Conservation (phyloP, 2,329 filamentous ascomycete genomes). For the Pseudocercospora ulei region DNA sequence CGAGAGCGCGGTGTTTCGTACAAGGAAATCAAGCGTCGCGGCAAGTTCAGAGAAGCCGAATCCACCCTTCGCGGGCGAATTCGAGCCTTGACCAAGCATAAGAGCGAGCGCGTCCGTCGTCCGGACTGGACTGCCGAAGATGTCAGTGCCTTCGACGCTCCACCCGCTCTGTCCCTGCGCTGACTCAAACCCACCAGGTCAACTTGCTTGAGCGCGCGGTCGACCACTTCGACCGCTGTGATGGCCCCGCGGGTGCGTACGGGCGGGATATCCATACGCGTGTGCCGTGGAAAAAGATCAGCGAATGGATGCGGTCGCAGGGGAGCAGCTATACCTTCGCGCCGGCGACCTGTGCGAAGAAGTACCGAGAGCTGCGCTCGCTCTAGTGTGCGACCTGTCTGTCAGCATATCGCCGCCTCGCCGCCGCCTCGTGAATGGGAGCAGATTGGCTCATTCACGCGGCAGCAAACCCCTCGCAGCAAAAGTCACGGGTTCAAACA, state of each 20-base stretch:
- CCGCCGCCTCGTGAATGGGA: conserved; percentile 1
- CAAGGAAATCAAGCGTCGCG: conserved; percentile 50
- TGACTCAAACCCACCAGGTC: conserved; percentile 22
- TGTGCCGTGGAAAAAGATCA: conserved; percentile 52
- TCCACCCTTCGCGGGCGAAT: conserved; percentile 62
- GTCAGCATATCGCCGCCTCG: not conserved
- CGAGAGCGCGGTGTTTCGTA: conserved; percentile 54
- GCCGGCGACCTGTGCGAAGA: conserved; percentile 53
- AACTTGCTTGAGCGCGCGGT: conserved; percentile 26
- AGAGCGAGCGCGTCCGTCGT: conserved; percentile 53
- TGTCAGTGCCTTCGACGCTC: conserved; percentile 44
- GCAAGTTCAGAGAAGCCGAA: conserved; percentile 54
- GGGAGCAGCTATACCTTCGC: conserved; percentile 53
- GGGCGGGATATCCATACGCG: conserved; percentile 11
- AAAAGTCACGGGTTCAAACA: too few species aligned
- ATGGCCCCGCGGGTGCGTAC: conserved; percentile 3
- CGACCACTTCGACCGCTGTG: conserved; percentile 13
- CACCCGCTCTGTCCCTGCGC: not conserved
- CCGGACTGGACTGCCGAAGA: conserved; percentile 56
- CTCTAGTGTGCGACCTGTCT: not conserved
- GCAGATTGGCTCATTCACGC: conserved; percentile 1
- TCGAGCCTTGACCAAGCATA: conserved; percentile 55
- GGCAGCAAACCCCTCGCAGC: too few species aligned
- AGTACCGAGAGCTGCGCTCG: conserved; percentile 45
- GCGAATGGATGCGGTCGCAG: conserved; percentile 44